A percentile compares a stretch with the other conserved stretches of the same genome.
These are phyloP conservation scores for Physcomitrellopsis africana DNA, from an alignment of 225 moss, liverwort and hornwort genomes.

Conservation along the genomic window DNA sequence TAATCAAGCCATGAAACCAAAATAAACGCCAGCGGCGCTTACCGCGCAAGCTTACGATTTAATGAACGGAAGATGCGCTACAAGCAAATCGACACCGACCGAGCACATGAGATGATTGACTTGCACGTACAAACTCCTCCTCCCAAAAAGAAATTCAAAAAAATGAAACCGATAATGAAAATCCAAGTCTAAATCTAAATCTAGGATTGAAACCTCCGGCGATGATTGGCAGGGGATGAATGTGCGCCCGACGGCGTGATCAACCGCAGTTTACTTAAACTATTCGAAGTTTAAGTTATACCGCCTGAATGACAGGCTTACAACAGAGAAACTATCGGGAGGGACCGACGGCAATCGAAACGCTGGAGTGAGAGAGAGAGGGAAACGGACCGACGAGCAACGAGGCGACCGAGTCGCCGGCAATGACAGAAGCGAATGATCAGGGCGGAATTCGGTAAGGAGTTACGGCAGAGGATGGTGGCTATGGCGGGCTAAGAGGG, in stretches of 20 bases:
- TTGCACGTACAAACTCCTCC: background rate
- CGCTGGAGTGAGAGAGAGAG: background rate
- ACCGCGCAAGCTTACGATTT: slow-evolving; percentile 23
- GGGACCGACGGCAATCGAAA: too few relatives aligned
- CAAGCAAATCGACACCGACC: slow-evolving; percentile 10
- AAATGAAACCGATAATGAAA: too few relatives aligned
- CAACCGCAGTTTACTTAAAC: slow-evolving; percentile 26
- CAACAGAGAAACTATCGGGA: too few relatives aligned
- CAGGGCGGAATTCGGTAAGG: slow-evolving; percentile 37
- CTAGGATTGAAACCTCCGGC: background rate
- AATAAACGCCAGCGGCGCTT: slow-evolving; percentile 16
- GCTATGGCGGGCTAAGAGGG: slow-evolving; percentile 48
- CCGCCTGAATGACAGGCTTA: slow-evolving; percentile 26
- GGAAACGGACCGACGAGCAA: background rate
- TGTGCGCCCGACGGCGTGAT: slow-evolving; percentile 30
- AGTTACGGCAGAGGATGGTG: background rate
- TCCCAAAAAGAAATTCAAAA: too few relatives aligned
- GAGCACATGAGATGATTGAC: slow-evolving; percentile 1
- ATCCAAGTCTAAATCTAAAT: slow-evolving; percentile 8
- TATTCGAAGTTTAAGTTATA: slow-evolving; percentile 36
- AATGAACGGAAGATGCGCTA: slow-evolving; percentile 22
- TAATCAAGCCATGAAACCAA: slow-evolving; percentile 22
- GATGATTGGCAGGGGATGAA: slow-evolving; percentile 34
- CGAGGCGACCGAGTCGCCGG: slow-evolving; percentile 39
- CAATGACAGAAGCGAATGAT: slow-evolving; percentile 36